These are phyloP conservation scores for Penicillium sclerotiorum DNA, from an alignment of 2,329 filamentous ascomycete genomes.

Conservation along the genomic window DNA sequence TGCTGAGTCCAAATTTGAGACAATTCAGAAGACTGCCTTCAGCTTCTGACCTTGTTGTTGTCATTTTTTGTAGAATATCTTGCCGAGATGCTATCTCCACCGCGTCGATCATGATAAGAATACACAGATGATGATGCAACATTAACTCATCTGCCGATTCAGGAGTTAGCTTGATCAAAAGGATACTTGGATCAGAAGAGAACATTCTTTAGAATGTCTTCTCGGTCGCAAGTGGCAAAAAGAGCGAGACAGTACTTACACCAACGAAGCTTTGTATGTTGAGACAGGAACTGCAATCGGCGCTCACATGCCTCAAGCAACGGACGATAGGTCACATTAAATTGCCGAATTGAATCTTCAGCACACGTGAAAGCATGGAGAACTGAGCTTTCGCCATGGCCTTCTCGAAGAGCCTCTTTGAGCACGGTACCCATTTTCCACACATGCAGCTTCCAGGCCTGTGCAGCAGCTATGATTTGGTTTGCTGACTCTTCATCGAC, in stretches of 20 bases:
- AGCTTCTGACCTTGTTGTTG: not conserved
- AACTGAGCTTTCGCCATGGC: not conserved
- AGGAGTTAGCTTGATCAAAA: no score
- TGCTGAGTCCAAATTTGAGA: not conserved
- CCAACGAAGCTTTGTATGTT: not conserved
- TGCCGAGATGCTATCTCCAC: not conserved
- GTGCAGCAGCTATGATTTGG: not conserved
- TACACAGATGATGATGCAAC: not conserved
- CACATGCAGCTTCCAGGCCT: not conserved
- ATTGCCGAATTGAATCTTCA: not conserved
- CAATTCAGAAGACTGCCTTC: not conserved
- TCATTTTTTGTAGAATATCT: not conserved
- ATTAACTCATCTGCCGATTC: not conserved
- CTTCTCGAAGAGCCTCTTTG: not conserved
- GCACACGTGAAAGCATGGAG: not conserved
- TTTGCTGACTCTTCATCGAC: not conserved
- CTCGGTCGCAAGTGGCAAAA: no score
- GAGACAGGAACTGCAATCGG: not conserved
- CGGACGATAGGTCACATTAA: not conserved
- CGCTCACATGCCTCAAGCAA: not conserved
- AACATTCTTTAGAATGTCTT: no score
- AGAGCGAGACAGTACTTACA: no score
- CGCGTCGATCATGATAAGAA: not conserved
- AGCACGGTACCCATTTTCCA: not conserved
- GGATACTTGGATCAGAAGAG: no score